These are phyloP conservation scores for Ustilago tritici DNA, from an alignment of 1,284 basidiomycete genomes.

Conservation along the genomic window DNA sequence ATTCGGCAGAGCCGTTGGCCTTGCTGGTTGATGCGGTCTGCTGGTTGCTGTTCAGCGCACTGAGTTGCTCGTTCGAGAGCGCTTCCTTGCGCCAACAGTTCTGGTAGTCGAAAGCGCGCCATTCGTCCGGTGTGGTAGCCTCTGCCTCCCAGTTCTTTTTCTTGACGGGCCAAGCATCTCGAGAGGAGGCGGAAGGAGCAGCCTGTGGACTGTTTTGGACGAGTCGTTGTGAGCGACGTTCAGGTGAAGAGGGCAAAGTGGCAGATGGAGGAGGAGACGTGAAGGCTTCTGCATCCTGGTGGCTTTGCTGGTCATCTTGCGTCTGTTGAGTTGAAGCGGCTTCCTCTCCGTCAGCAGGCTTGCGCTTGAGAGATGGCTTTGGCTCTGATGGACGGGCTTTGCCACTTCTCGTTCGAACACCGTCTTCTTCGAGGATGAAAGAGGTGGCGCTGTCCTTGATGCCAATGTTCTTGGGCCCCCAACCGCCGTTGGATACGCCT, in stretches of 20 bases:
- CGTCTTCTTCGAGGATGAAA: constrained; percentile 53
- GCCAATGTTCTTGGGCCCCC: constrained; percentile 48
- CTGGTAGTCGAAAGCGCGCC: constrained; percentile 63
- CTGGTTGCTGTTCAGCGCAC: constrained; percentile 1
- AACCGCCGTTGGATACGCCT: constrained; percentile 49
- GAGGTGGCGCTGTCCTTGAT: constrained; percentile 28
- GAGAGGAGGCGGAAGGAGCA: constrained; percentile 20
- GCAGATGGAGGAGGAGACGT: constrained; percentile 12
- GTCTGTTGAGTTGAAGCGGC: constrained; percentile 8
- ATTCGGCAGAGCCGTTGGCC: not conserved
- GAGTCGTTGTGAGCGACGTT: constrained; percentile 26
- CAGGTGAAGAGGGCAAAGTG: constrained; percentile 19
- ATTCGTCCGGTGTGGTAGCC: constrained; percentile 56
- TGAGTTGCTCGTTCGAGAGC: constrained; percentile 40
- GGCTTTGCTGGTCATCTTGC: constrained; percentile 1
- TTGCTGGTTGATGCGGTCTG: constrained; percentile 6
- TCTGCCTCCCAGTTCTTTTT: constrained; percentile 59
- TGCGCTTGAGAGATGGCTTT: constrained; percentile 28
- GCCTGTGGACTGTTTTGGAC: constrained; percentile 12
- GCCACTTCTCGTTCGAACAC: constrained; percentile 61
- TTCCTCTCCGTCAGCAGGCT: constrained; percentile 19
- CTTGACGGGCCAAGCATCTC: constrained; percentile 40
- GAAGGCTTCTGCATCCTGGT: constrained; percentile 15
- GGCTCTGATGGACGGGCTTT: constrained; percentile 33
- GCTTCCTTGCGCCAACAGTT: constrained; percentile 63